These are phyloP conservation scores for Mortierella sp. DNA, from an alignment of 371 early-diverging fungal species.

Conservation along the genomic window DNA sequence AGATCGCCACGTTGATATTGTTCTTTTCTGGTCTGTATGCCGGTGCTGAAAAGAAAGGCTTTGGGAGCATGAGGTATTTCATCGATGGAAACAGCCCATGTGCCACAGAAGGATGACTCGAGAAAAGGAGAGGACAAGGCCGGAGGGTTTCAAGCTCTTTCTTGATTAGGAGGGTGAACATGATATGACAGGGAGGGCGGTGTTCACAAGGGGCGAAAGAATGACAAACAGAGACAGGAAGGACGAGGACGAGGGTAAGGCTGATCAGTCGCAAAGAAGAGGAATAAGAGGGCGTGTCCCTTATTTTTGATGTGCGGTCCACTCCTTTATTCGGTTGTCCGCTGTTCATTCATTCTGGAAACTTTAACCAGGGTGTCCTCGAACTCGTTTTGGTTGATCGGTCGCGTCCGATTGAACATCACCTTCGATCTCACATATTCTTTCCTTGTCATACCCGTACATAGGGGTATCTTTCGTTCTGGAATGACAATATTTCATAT, in stretches of 20 bases:
- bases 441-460: background rate
- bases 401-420: background rate
- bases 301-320: background rate
- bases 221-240: background rate
- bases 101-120: background rate
- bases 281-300: background rate
- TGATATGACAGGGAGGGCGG: background rate
- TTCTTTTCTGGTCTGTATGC: too few species aligned
- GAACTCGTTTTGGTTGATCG: background rate
- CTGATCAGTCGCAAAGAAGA: background rate
- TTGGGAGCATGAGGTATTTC: background rate
- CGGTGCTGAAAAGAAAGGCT: too few species aligned
- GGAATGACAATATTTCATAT: slow-evolving; percentile 98
- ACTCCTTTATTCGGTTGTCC: background rate
- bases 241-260: background rate
- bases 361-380: background rate
- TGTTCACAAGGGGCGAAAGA: background rate
- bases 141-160: background rate
- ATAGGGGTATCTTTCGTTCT: slow-evolving; percentile 95
- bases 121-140: background rate
- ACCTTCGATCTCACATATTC: background rate
- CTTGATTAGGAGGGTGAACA: background rate
- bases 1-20: background rate
- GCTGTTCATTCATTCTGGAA: background rate
- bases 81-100: background rate